Conservation (phyloP, 108 stramenopile species). For the Bacterosira constricta region DNA sequence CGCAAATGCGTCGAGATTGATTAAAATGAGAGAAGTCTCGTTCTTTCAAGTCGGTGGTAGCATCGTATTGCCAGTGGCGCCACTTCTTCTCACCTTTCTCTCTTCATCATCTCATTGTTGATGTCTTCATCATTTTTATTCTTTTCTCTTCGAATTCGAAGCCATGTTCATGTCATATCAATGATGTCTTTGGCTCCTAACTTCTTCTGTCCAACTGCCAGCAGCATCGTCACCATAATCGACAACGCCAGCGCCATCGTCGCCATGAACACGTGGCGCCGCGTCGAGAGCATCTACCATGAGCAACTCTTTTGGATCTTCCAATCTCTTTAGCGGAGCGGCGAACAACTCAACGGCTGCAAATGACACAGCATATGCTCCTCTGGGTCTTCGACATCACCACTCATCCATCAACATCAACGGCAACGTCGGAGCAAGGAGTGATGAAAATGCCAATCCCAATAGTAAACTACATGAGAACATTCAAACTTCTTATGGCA, state of each 20-base stretch:
- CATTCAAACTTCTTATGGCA: background rate
- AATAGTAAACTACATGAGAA: background rate
- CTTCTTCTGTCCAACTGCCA: no score
- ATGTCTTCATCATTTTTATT: no score
- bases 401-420: background rate
- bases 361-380: background rate
- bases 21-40: no score
- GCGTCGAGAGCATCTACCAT: conserved; percentile 24
- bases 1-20: conserved; percentile 86
- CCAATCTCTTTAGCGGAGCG: background rate
- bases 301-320: background rate
- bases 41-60: no score
- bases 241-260: conserved; percentile 56
- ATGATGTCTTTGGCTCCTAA: no score
- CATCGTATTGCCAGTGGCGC: no score
- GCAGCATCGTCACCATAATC: no score
- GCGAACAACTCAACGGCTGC: background rate
- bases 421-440: no score
- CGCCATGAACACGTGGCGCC: conserved; percentile 73
- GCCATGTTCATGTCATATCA: no score
- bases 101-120: no score
- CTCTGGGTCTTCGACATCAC: conserved; percentile 3
- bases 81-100: no score
- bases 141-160: no score
- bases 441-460: conserved; percentile 11